Percentiles rank a stretch among this genome's conserved stretches.
Conservation (phyloP, 768 basidiomycete species). For the Sarcodon aspratus region DNA sequence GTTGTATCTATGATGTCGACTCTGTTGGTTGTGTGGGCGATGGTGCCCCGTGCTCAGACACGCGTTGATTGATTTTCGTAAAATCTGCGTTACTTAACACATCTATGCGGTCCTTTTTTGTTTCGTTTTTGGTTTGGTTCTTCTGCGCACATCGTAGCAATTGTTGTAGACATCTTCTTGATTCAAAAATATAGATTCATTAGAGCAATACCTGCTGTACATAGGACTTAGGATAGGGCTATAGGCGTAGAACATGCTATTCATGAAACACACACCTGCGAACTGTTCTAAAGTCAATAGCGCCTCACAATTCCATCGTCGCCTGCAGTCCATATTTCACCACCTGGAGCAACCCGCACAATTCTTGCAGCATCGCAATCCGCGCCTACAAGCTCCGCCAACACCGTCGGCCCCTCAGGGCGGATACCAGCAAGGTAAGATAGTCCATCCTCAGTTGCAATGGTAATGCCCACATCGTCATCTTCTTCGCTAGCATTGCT, state of each 20-base stretch:
- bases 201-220: no score
- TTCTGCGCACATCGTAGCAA: no score
- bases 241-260: no score
- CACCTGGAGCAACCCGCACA: conserved; percentile 24
- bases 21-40: conserved; percentile 44
- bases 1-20: conserved; percentile 50
- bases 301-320: conserved; percentile 53
- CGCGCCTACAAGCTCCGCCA: conserved; percentile 42
- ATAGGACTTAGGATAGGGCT: no score
- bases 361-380: conserved; percentile 50
- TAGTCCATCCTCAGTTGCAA: conserved; percentile 49
- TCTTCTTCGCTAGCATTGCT: conserved; percentile 7
- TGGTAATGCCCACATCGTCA: conserved; percentile 24
- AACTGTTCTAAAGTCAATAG: conserved; percentile 18
- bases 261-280: no score
- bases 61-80: no score
- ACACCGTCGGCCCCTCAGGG: conserved; percentile 26
- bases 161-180: no score
- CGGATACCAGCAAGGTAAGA: conserved; percentile 39
- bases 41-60: conserved; percentile 25
- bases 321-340: conserved; percentile 41
- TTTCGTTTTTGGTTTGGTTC: no score
- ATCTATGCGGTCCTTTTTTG: no score
- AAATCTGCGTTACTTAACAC: no score
- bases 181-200: no score